A percentile compares a stretch with the other conserved stretches of the same genome.
These are phyloP conservation scores for Microdochium nivale DNA, from an alignment of 2,329 filamentous ascomycete genomes.

Conservation along the genomic window DNA sequence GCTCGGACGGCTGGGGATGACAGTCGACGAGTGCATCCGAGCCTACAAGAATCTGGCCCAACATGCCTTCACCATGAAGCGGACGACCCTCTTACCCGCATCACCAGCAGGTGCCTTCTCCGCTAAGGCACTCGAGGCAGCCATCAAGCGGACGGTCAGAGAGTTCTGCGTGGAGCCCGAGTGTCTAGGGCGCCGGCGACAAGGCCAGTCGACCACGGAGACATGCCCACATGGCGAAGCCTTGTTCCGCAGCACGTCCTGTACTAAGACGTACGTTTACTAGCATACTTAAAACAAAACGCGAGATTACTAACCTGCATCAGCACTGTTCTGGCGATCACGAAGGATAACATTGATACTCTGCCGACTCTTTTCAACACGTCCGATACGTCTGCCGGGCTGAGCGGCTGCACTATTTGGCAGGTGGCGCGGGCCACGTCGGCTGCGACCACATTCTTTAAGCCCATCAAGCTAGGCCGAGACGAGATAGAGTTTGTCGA, in stretches of 20 bases:
- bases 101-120: constrained; percentile 13
- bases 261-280: constrained; percentile 14
- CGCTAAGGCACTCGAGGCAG: constrained; percentile 13
- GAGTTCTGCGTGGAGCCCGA: constrained; percentile 7
- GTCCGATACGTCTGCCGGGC: constrained; percentile 11
- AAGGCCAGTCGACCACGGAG: constrained; percentile 2
- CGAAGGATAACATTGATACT: constrained; percentile 17
- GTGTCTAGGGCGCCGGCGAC: constrained; percentile 3
- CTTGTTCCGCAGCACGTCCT: constrained; percentile 11
- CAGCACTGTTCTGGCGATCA: constrained; percentile 17
- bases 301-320: background rate
- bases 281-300: background rate
- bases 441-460: constrained; percentile 19
- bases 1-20: constrained; percentile 17
- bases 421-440: constrained; percentile 19
- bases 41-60: constrained; percentile 10
- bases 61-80: constrained; percentile 13
- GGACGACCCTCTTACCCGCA: constrained; percentile 3
- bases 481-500: constrained; percentile 19
- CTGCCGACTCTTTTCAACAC: constrained; percentile 16
- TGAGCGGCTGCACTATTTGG: constrained; percentile 17
- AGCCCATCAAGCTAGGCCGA: constrained; percentile 16
- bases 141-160: constrained; percentile 11
- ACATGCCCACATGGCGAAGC: constrained; percentile 12
- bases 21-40: constrained; percentile 13